These are phyloP conservation scores for Exsudoporus frostii DNA, from an alignment of 768 basidiomycete genomes.

Conservation along the genomic window DNA sequence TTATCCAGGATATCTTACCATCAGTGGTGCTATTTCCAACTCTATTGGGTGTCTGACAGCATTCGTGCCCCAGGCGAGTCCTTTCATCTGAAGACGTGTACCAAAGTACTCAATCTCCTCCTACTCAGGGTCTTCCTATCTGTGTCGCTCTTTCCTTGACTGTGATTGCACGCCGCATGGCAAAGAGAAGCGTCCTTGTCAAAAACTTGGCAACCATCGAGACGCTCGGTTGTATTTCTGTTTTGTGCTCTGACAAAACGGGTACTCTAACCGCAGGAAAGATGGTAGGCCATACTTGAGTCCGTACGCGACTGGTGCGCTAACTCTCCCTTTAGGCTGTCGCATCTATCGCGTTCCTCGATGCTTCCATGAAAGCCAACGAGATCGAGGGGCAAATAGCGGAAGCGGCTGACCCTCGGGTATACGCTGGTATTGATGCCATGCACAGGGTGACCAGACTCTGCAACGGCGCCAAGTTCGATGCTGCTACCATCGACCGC, in stretches of 20 bases:
- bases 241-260: constrained; percentile 54
- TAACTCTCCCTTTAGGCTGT: constrained; percentile 31
- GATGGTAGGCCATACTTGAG: constrained; percentile 35
- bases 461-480: constrained; percentile 58
- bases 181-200: constrained; percentile 44
- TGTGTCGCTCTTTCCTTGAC: constrained; percentile 53
- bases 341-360: constrained; percentile 39
- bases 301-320: background rate
- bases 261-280: constrained; percentile 49
- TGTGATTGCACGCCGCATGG: constrained; percentile 46
- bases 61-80: constrained; percentile 39
- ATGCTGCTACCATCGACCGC: constrained; percentile 24
- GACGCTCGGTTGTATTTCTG: constrained; percentile 49
- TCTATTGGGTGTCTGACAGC: constrained; percentile 40
- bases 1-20: constrained; percentile 35
- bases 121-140: constrained; percentile 35
- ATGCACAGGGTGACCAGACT: constrained; percentile 45
- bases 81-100: background rate
- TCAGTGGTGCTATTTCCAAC: constrained; percentile 36
- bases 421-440: constrained; percentile 24
- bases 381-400: constrained; percentile 19
- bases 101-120: background rate
- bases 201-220: constrained; percentile 54
- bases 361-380: constrained; percentile 19
- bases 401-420: constrained; percentile 4